These are phyloP conservation scores for Asterochloris erici DNA, from an alignment of 139 green algal species.

Conservation along the genomic window DNA sequence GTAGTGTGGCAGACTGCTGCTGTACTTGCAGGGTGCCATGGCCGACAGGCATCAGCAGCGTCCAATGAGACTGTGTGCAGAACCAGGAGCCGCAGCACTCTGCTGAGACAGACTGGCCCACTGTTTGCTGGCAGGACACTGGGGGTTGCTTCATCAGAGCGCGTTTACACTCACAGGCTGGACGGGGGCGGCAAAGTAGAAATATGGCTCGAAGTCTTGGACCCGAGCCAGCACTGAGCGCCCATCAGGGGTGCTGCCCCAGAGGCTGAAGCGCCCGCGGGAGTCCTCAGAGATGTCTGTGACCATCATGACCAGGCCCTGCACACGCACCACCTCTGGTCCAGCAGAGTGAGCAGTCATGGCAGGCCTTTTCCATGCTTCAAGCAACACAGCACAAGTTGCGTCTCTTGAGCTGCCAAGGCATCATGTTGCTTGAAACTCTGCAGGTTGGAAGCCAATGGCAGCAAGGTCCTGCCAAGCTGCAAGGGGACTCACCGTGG, in stretches of 20 bases:
- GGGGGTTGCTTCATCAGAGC: background rate
- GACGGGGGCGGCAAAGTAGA: slow-evolving; percentile 45
- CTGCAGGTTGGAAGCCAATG: background rate
- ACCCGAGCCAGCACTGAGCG: slow-evolving; percentile 37
- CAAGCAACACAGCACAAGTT: background rate
- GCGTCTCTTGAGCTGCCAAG: background rate
- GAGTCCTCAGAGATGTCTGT: slow-evolving; percentile 43
- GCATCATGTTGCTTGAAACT: background rate
- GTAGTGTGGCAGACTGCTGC: background rate
- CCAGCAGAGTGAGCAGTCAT: background rate
- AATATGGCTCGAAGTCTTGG: slow-evolving; percentile 53
- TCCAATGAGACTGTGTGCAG: background rate
- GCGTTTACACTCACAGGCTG: background rate
- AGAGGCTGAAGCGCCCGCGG: slow-evolving; percentile 34
- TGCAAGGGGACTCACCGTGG: background rate
- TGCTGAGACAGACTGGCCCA: background rate
- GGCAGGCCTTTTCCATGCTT: background rate
- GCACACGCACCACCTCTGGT: background rate
- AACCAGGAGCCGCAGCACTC: background rate
- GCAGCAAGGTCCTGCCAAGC: background rate
- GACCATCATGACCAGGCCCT: slow-evolving; percentile 44
- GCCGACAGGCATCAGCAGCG: background rate
- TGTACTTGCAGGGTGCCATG: background rate
- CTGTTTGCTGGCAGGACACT: background rate
- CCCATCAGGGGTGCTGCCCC: slow-evolving; percentile 24